phyloP scores from a whole-genome alignment of 1,139 yeast species.

The Hanseniaspora uvarum region DNA sequence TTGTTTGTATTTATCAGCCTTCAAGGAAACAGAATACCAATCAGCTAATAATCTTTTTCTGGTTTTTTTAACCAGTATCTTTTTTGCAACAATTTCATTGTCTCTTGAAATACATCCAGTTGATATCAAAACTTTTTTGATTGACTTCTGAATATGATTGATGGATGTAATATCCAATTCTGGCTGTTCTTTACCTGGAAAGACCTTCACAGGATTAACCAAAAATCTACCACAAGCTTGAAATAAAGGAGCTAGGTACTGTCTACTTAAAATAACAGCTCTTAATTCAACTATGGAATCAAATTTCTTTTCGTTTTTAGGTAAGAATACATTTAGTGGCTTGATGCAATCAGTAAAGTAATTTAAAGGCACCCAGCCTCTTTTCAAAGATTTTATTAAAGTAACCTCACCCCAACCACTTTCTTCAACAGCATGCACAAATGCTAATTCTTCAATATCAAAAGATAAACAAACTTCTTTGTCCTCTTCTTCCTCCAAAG shows the following conservation, averaged over 20 bases:
- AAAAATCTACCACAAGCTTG: slow-evolving; percentile 69
- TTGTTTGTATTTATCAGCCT: slow-evolving; percentile 74
- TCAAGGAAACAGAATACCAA: slow-evolving; percentile 78
- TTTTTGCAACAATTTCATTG: slow-evolving; percentile 60
- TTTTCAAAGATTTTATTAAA: slow-evolving; percentile 50
- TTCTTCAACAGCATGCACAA: slow-evolving; percentile 78
- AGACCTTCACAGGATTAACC: slow-evolving; percentile 48
- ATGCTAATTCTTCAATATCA: slow-evolving; percentile 67
- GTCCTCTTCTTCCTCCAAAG: slow-evolving; percentile 56
- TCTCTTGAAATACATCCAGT: slow-evolving; percentile 82
- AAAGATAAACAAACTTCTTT: slow-evolving; percentile 75
- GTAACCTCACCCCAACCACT: slow-evolving; percentile 99
- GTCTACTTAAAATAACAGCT: slow-evolving; percentile 33
- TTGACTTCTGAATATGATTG: slow-evolving; percentile 71
- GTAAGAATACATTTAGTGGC: slow-evolving; percentile 18
- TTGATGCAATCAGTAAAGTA: slow-evolving; percentile 61
- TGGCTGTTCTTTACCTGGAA: slow-evolving; percentile 19
- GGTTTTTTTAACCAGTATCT: slow-evolving; percentile 58
- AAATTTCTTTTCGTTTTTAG: slow-evolving; percentile 23
- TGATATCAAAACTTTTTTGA: slow-evolving; percentile 58
- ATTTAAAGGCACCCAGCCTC: slow-evolving; percentile 97
- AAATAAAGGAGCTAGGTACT: slow-evolving; percentile 51
- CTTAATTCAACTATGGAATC: slow-evolving; percentile 28
- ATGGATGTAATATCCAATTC: slow-evolving; percentile 33
- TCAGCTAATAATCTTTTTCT: slow-evolving; percentile 78